Percentiles rank a stretch among this genome's conserved stretches.
These are phyloP conservation scores for Scutellaria galericulata DNA, from an alignment of 257 asterid genomes.

Conservation along the genomic window DNA sequence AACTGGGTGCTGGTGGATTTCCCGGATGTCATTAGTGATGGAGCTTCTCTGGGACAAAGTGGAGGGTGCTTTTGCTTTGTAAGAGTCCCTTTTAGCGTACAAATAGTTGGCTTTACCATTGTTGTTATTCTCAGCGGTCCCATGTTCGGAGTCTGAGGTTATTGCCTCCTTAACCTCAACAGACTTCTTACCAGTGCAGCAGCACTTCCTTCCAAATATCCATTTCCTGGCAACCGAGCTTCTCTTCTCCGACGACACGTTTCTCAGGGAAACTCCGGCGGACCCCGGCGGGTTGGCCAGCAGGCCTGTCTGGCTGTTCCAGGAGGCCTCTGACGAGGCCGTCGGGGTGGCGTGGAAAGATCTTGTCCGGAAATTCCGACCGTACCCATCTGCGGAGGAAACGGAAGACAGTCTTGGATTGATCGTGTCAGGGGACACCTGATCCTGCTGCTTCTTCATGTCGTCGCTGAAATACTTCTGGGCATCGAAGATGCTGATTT, in stretches of 20 bases:
- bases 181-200: slow-evolving; percentile 71
- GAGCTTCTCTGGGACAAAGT: slow-evolving; percentile 35
- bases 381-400: slow-evolving; percentile 60
- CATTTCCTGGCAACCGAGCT: slow-evolving; percentile 44
- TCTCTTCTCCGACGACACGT: slow-evolving; percentile 36
- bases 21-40: slow-evolving; percentile 13
- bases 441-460: background rate
- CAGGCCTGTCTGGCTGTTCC: slow-evolving; percentile 89
- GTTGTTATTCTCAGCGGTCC: slow-evolving; percentile 4
- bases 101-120: slow-evolving; percentile 18
- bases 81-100: slow-evolving; percentile 27
- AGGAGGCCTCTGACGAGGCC: slow-evolving; percentile 89
- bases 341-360: slow-evolving; percentile 80
- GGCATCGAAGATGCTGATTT: slow-evolving; percentile 85
- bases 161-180: slow-evolving; percentile 61
- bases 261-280: slow-evolving; percentile 45
- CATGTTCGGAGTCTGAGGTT: slow-evolving; percentile 40
- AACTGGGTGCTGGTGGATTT: slow-evolving; percentile 24
- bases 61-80: slow-evolving; percentile 26
- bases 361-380: slow-evolving; percentile 52
- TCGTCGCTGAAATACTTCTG: slow-evolving; percentile 79
- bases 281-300: slow-evolving; percentile 66
- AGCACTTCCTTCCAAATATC: slow-evolving; percentile 68
- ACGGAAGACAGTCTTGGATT: slow-evolving; percentile 49
- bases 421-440: slow-evolving; percentile 21